Percentiles rank a stretch among this genome's conserved stretches.
phyloP scores from a whole-genome alignment of 2,329 filamentous ascomycete genomes.

The Pseudogymnoascus sp. region DNA sequence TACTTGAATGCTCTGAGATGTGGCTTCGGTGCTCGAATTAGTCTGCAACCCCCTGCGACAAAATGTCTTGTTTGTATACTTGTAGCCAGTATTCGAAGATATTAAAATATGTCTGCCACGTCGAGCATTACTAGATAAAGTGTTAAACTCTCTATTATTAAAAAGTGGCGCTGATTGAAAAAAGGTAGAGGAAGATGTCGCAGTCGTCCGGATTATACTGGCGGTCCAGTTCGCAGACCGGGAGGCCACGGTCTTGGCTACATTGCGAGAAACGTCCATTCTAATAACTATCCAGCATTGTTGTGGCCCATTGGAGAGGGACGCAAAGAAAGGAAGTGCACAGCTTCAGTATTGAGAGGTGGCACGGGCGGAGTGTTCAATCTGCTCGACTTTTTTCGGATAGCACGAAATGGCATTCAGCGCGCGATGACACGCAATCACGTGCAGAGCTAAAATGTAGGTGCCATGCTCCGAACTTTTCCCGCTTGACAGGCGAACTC shows the following conservation, averaged over 20 bases:
- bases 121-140: not conserved
- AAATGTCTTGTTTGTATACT: not conserved
- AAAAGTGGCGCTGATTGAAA: not conserved
- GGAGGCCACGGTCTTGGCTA: slow-evolving; percentile 9
- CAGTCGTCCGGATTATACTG: not conserved
- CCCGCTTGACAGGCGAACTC: not conserved
- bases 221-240: slow-evolving; percentile 5
- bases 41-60: not conserved
- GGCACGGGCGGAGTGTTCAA: not conserved
- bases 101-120: slow-evolving; percentile 1
- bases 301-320: slow-evolving; percentile 6
- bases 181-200: not conserved
- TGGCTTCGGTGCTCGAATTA: not conserved
- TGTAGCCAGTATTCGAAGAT: not conserved
- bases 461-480: not conserved
- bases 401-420: not conserved
- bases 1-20: not conserved
- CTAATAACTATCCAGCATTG: not conserved
- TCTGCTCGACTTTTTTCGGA: slow-evolving; percentile 6
- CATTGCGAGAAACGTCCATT: slow-evolving; percentile 10
- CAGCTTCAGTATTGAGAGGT: not conserved
- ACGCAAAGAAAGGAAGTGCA: not conserved
- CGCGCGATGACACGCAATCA: slow-evolving; percentile 3
- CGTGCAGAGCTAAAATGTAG: not conserved
- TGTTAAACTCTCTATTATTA: slow-evolving; percentile 4